Evolutionary conservation across 352 stramenopile species (phyloP).

Genomic region (Bremia lactucae): DNA sequence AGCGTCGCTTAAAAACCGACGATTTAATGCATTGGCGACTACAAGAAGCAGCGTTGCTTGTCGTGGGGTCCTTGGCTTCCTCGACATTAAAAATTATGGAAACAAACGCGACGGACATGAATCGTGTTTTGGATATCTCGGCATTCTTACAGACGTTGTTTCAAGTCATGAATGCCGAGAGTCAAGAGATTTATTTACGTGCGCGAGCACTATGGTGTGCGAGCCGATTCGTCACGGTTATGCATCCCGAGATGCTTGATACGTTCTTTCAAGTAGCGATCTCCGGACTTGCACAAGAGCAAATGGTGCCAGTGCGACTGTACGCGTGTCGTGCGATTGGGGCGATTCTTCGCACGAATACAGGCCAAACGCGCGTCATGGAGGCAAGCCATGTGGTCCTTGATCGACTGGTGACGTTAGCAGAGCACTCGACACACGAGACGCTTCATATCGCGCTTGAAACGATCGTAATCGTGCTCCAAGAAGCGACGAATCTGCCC

Average conservation of each 20-base stretch:
- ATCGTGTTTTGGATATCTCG: constrained; percentile 39
- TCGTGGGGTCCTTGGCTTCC: constrained; percentile 51
- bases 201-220: constrained; percentile 75
- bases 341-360: constrained; percentile 51
- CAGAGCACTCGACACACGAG: constrained; percentile 47
- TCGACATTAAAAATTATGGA: constrained; percentile 46
- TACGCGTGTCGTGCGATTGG: constrained; percentile 71
- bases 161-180: constrained; percentile 55
- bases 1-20: constrained; percentile 47
- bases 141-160: constrained; percentile 69
- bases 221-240: constrained; percentile 54
- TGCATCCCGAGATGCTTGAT: constrained; percentile 62
- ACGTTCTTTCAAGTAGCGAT: constrained; percentile 64
- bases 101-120: constrained; percentile 38
- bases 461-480: constrained; percentile 61
- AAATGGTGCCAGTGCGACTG: constrained; percentile 66
- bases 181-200: constrained; percentile 64
- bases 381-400: constrained; percentile 40
- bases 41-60: constrained; percentile 63
- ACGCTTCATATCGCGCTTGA: constrained; percentile 73
- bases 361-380: constrained; percentile 44
- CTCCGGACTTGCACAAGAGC: constrained; percentile 52
- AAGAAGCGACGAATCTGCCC: constrained; percentile 33
- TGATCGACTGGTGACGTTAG: constrained; percentile 45
- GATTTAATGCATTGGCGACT: constrained; percentile 47